These are phyloP conservation scores for Persicaria maculosa DNA, from an alignment of 148 eudicot species.

Conservation along the genomic window DNA sequence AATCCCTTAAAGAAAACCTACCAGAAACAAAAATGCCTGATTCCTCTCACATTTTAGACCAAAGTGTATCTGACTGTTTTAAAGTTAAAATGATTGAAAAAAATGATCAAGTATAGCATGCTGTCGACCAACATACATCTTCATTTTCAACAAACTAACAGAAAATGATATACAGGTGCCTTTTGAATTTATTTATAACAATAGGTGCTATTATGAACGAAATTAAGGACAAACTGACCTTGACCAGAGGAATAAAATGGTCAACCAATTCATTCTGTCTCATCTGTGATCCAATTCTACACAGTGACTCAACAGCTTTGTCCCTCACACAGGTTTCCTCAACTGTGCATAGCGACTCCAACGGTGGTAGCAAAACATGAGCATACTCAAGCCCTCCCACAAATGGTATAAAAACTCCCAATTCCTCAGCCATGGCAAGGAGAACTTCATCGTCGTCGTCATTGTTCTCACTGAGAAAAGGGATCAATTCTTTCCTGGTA, in stretches of 20 bases:
- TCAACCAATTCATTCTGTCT: conserved; percentile 42
- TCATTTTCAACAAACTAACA: neutral
- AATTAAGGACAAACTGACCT: conserved; percentile 28
- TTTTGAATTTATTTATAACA: neutral
- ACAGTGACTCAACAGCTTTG: conserved; percentile 47
- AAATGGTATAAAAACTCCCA: conserved; percentile 48
- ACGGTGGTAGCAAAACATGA: conserved; percentile 41
- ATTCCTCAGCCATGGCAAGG: conserved; percentile 50
- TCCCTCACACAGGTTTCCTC: conserved; percentile 65
- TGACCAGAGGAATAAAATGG: conserved; percentile 40
- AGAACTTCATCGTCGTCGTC: conserved; percentile 56
- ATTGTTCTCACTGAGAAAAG: conserved; percentile 48
- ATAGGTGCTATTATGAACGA: neutral
- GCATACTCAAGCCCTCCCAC: conserved; percentile 54
- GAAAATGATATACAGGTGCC: neutral
- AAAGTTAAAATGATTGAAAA: too few species aligned
- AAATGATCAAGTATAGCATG: too few species aligned
- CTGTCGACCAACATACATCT: too few species aligned
- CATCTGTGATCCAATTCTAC: conserved; percentile 51
- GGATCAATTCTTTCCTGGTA: conserved; percentile 50
- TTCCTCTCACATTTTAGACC: too few species aligned
- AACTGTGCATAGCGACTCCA: conserved; percentile 47
- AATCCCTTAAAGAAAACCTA: too few species aligned
- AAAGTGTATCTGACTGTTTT: too few species aligned
- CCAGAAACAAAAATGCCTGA: too few species aligned